Evolutionary conservation across 768 basidiomycete species (phyloP), one percentile per base, ranked within the genome.

Genomic region (Pholiota microspora): DNA sequence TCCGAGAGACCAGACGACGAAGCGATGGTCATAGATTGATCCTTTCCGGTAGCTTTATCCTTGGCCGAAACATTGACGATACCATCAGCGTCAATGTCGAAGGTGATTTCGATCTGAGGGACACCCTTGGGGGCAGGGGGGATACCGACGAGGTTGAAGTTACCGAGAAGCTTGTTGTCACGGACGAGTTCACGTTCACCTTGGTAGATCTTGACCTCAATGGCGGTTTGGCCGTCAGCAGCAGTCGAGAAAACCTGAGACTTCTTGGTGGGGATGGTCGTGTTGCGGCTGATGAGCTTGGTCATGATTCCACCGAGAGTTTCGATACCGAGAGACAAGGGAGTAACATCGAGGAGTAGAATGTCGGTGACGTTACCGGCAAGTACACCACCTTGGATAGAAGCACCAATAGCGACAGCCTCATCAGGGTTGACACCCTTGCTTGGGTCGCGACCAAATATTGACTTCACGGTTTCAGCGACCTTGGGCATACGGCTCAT

Each of bases 361-460:
- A 98, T 94, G 66, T 98, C 95, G 32, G 91, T 97, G 54, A 98
- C 94, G 65, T 94, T 91, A 42, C 97, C 97, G 55, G 95, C 89
- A 44, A 99, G 82, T 54, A 99, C 96, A 78, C 95, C 96, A 69
- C 93, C 97, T 72, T 99, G 97, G 62, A 99, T 96, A 38, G 96
- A 86, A 34, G 97, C 97, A 69, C 97, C 97, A 56, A 98, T 95
- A 44, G 97, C 95, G 65, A 98, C 97, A 51, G 97, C 97, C 75
- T 98, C 96, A 61, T 99, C 97, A 49, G 97, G 97, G 80, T 99
- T 99, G 65, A 98, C 96, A 72, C 96, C 96, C 81, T 98, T 99
- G 74, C 86, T 89, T 18, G 97, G 95, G 18, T 99, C 97, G 45
- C 94, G 90, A 51, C 95, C 95, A 67, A 99, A 99, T 67, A 97